Conservation (phyloP, 805 yeast genomes). For the Lachancea dasiensis region DNA sequence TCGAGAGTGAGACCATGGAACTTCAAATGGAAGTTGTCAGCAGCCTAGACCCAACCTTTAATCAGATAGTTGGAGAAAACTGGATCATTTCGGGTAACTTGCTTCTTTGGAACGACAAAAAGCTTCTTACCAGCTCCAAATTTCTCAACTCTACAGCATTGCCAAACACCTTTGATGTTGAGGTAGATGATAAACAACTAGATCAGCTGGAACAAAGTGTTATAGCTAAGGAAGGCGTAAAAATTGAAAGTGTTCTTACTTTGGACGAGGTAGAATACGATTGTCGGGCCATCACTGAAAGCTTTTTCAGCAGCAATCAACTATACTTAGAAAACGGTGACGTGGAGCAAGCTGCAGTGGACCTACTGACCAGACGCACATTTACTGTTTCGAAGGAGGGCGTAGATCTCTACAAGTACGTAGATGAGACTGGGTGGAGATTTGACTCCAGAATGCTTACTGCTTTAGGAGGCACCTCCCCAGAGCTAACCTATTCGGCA, state of each 20-base stretch:
- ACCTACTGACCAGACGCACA: slow-evolving; percentile 10
- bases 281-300: background rate
- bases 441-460: slow-evolving; percentile 8
- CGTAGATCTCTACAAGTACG: slow-evolving; percentile 14
- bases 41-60: slow-evolving; percentile 38
- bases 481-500: slow-evolving; percentile 26
- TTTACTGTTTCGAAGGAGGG: slow-evolving; percentile 15
- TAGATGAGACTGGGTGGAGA: slow-evolving; percentile 12
- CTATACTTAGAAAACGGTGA: slow-evolving; percentile 37
- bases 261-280: slow-evolving; percentile 4
- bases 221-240: slow-evolving; percentile 12
- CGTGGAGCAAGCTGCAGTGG: slow-evolving; percentile 29
- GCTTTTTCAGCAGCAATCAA: slow-evolving; percentile 37
- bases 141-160: slow-evolving; percentile 12
- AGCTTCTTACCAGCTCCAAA: slow-evolving; percentile 25
- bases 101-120: slow-evolving; percentile 50
- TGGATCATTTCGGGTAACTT: slow-evolving; percentile 59
- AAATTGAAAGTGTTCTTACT: slow-evolving; percentile 7
- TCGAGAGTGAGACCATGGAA: slow-evolving; percentile 45
- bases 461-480: slow-evolving; percentile 3
- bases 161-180: slow-evolving; percentile 7
- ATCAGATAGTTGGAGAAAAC: slow-evolving; percentile 37
- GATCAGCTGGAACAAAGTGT: slow-evolving; percentile 23
- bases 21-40: slow-evolving; percentile 47
- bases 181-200: slow-evolving; percentile 9